Percentiles rank a stretch among this genome's conserved stretches.
These are phyloP conservation scores for Glarea lozoyensis DNA, from an alignment of 495 filamentous ascomycete genomes.

Conservation along the genomic window DNA sequence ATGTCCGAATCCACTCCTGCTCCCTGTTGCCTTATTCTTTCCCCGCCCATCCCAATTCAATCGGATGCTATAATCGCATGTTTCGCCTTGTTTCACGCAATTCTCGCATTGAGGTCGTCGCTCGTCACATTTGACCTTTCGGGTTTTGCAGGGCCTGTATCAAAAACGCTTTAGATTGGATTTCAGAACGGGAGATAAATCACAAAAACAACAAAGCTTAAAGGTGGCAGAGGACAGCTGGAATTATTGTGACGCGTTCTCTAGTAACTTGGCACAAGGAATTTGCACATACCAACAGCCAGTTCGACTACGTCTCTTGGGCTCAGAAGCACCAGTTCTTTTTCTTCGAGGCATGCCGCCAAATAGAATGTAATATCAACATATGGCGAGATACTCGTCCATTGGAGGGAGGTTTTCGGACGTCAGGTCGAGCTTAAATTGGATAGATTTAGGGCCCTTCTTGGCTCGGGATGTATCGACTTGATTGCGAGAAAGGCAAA, in stretches of 20 bases:
- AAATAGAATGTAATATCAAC: background rate
- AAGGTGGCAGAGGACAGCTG: too few species aligned
- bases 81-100: constrained; percentile 66
- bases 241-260: too few species aligned
- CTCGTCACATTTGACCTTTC: constrained; percentile 85
- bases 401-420: too few species aligned
- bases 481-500: background rate
- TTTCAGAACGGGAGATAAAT: too few species aligned
- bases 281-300: constrained; percentile 65
- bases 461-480: background rate
- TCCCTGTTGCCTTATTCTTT: background rate
- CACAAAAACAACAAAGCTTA: too few species aligned
- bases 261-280: too few species aligned
- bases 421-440: background rate
- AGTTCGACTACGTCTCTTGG: constrained; percentile 67
- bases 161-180: too few species aligned
- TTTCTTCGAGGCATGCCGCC: constrained; percentile 57
- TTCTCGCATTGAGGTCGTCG: constrained; percentile 71
- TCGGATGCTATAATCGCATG: constrained; percentile 78
- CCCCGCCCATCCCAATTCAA: constrained; percentile 32
- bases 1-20: background rate
- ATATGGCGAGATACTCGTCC: background rate
- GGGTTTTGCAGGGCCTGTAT: constrained; percentile 77
- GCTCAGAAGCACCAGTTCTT: constrained; percentile 55
- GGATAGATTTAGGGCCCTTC: background rate